These are phyloP conservation scores for Diophrys appendiculata DNA, from an alignment of 73 alveolate genomes.

Conservation along the genomic window DNA sequence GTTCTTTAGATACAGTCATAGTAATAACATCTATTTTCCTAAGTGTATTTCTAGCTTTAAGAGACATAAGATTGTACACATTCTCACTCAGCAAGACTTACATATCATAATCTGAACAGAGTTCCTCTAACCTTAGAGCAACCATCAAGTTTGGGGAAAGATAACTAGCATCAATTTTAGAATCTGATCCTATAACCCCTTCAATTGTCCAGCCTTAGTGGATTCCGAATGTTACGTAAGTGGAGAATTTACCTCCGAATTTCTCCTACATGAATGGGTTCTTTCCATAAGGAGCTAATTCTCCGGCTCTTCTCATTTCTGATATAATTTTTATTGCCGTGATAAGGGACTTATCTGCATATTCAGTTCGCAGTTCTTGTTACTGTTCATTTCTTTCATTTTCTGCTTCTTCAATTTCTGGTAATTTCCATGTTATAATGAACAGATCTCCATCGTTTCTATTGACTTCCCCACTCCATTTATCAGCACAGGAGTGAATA, in stretches of 20 bases:
- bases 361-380: constrained; percentile 67
- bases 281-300: constrained; percentile 44
- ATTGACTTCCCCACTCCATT: constrained; percentile 70
- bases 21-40: constrained; percentile 74
- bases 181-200: constrained; percentile 93
- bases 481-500: constrained; percentile 56
- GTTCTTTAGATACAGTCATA: constrained; percentile 49
- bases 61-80: constrained; percentile 59
- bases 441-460: constrained; percentile 64
- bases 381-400: constrained; percentile 59
- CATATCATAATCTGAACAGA: constrained; percentile 58
- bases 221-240: constrained; percentile 79
- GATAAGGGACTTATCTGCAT: constrained; percentile 68
- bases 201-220: constrained; percentile 95
- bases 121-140: constrained; percentile 77
- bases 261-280: constrained; percentile 47
- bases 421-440: constrained; percentile 69
- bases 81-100: constrained; percentile 62
- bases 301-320: constrained; percentile 67
- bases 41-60: constrained; percentile 68
- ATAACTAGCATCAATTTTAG: constrained; percentile 90
- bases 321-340: constrained; percentile 70
- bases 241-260: constrained; percentile 46
- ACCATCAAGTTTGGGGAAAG: constrained; percentile 78
- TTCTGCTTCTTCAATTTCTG: constrained; percentile 65